These are phyloP conservation scores for Botryotinia calthae DNA, from an alignment of 2,329 filamentous ascomycete species.

Conservation along the genomic window DNA sequence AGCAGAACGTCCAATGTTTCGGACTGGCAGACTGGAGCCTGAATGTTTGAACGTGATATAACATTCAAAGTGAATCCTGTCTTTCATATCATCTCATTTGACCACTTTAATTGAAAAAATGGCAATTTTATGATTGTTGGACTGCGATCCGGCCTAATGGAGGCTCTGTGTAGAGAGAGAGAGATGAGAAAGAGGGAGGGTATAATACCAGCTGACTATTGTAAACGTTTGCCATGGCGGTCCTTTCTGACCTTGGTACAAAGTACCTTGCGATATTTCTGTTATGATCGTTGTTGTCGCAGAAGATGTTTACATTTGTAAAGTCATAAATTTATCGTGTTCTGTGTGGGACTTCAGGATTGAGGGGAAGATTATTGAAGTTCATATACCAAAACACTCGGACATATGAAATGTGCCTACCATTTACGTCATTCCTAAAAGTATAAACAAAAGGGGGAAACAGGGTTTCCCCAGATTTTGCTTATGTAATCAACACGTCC, in stretches of 20 bases:
- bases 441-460: neutral
- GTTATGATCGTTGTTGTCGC: neutral
- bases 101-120: neutral
- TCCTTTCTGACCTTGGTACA: neutral
- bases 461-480: neutral
- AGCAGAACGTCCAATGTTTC: neutral
- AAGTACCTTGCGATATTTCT: neutral
- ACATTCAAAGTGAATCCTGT: neutral
- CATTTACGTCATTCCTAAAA: neutral
- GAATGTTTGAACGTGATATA: neutral
- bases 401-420: neutral
- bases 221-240: slow-evolving; percentile 39
- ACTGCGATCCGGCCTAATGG: neutral
- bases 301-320: neutral
- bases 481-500: neutral
- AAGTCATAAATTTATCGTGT: neutral
- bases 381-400: neutral
- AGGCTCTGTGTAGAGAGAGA: neutral
- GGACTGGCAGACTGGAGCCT: neutral
- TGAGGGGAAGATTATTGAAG: neutral
- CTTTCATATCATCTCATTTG: neutral
- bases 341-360: neutral
- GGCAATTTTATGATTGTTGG: neutral
- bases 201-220: slow-evolving; percentile 44
- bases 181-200: neutral